Base-by-base conservation (phyloP, 1,284 basidiomycete species). In the Ganoderma resinaceum region DNA sequence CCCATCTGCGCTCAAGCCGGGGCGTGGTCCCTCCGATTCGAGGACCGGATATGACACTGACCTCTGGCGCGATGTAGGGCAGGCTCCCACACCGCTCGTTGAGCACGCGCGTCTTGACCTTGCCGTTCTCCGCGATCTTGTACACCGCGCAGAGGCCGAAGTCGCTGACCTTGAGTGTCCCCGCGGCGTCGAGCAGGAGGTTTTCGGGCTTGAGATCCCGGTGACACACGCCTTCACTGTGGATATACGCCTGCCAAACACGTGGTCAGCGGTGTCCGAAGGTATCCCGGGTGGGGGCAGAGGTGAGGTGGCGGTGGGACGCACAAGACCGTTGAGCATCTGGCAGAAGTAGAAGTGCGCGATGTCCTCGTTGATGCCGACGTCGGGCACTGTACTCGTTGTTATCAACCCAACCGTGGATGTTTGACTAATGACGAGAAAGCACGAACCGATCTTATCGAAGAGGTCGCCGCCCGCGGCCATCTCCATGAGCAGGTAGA, bases 161-260 rank as follows among this genome's bases (percentile, higher is more conserved):
- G 78, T 99, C 97, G 1, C 95, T 94, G 62, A 99, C 92, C 78
- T 99, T 98, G 74, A 99, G 88, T 33, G 84, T 85, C 42, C 93
- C 95, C 14, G 91, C 89, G 0, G 87, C 87, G 68, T 95, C 93
- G 2, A 98, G 87, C 2, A 98, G 86, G 2, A 98, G 79, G 76
- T 99, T 99, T 79, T 99, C 97, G 0, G 97, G 97, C 79, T 99
- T 99, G 66, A 99, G 87, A 76, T 99, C 97, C 49, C 97, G 90
- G 79, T 99, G 97, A 74, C 95, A 97, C 40, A 99, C 94, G 55
- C 97, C 97, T 82, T 95, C 91, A 6, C 80, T 81, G 77, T 99
- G 97, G 67, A 98, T 93, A 80, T 92, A 95, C 62, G 86, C 82
- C 91, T 97, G 76, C 58, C 31, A 49, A 26, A 73, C 66, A 29